A percentile compares a stretch with the other conserved stretches of the same genome.
Evolutionary conservation across 768 basidiomycete species (phyloP).

Genomic region (Leccinum arenicola): DNA sequence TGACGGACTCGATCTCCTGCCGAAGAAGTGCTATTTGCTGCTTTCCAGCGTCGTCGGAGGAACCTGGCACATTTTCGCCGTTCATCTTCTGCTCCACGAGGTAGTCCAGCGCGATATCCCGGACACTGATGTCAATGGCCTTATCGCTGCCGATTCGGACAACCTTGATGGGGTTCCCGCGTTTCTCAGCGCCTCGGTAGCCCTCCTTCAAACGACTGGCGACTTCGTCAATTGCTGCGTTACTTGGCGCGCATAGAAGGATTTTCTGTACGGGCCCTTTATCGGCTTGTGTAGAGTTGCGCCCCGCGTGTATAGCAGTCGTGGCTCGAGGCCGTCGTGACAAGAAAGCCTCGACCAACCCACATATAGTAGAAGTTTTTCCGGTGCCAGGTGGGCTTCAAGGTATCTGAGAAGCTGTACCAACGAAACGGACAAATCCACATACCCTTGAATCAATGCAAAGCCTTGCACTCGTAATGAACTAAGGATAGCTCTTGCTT

Average conservation of each 20-base stretch:
- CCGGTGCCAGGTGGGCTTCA: conserved; percentile 94
- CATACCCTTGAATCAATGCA: conserved; percentile 90
- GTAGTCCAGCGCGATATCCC: conserved; percentile 83
- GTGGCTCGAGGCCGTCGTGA: conserved; percentile 51
- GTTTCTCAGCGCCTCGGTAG: conserved; percentile 55
- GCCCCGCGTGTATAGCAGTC: conserved; percentile 50
- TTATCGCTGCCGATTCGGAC: conserved; percentile 86
- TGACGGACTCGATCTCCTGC: conserved; percentile 67
- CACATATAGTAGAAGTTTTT: conserved; percentile 97
- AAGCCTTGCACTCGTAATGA: conserved; percentile 76
- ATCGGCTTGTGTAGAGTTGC: conserved; percentile 36
- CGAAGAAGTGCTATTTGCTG: conserved; percentile 59
- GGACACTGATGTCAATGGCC: conserved; percentile 73
- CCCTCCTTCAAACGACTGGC: conserved; percentile 82
- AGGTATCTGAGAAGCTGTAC: neutral
- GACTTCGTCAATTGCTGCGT: conserved; percentile 97
- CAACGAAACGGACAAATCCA: conserved; percentile 3
- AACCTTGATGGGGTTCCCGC: conserved; percentile 62
- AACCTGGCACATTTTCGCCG: conserved; percentile 34
- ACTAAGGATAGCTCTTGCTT: conserved; percentile 83
- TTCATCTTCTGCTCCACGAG: conserved; percentile 78
- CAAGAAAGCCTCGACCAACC: conserved; percentile 82
- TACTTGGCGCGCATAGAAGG: conserved; percentile 94
- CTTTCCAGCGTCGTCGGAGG: conserved; percentile 50
- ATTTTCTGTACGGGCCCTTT: conserved; percentile 61